Base-by-base conservation (phyloP, 805 yeast species). In the Candida broadrunensis region DNA sequence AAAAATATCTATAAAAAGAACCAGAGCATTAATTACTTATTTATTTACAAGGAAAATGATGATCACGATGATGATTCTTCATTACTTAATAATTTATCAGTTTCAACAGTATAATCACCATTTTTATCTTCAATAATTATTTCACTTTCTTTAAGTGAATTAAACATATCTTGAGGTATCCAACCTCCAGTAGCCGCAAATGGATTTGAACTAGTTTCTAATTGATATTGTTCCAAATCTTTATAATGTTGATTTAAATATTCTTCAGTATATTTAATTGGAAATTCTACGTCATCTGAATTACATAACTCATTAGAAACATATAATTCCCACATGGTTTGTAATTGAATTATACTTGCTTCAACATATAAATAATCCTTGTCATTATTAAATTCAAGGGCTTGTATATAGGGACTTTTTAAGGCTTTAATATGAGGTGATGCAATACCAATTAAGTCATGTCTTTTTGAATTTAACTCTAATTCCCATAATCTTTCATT, bases 111-210 rank as follows among this genome's bases (percentile, higher is more conserved):
- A 49, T 52, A 63, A 49, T 65, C 55, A 14, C 79, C 78, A 16
- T 75, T 78, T 15, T 73, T 74, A 46, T 80, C 75, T 39, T 77
- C 60, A 15, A 55, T 80, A 42, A 91, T 70, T 42, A 83, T 71
- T 1, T 91, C 93, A 45, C 81, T 81, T 16, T 80, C 78, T 31
- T 80, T 62, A 52, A 88, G 71, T 36, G 77, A 77, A 25, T 80
- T 83, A 56, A 91, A 90, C 85, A 88, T 80, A 57, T 88, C 96
- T 58, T 88, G 96, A 14, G 98, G 97, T 42, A 93, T 77, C 96
- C 97, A 91, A 4, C 97, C 97, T 40, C 86, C 85, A 18, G 97
- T 85, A 35, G 91, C 91, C 23, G 87, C 83, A 63, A 88, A 90
- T 32, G 97, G 97, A 37, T 81, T 75, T 5, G 81, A 71, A 27